Conservation (phyloP, 305 asterid species). For the Plantago lanceolata region DNA sequence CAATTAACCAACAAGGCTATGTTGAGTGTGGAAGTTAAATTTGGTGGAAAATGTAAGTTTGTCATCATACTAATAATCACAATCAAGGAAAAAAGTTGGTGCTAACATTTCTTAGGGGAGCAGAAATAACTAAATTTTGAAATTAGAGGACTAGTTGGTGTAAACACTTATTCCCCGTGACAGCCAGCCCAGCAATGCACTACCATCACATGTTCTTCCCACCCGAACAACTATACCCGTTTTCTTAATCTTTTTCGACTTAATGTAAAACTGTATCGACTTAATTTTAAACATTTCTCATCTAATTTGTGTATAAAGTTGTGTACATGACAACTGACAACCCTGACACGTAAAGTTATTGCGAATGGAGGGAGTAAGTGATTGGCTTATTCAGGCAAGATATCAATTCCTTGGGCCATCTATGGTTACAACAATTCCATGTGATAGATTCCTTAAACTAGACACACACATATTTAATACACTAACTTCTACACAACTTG, state of each 20-base stretch:
- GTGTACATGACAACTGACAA: too few species aligned
- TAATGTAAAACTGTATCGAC: too few species aligned
- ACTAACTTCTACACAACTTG: not conserved
- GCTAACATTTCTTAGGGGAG: conserved; percentile 7
- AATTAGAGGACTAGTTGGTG: conserved; percentile 14
- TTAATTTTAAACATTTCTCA: too few species aligned
- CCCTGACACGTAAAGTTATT: too few species aligned
- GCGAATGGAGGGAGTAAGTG: too few species aligned
- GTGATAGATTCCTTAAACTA: conserved; percentile 13
- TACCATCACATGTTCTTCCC: conserved; percentile 2
- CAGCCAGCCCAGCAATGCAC: not conserved
- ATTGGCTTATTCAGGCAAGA: too few species aligned
- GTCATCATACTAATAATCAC: not conserved
- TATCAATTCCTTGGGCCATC: conserved; percentile 1
- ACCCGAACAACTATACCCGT: too few species aligned
- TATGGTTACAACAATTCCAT: conserved; percentile 5
- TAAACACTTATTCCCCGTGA: not conserved
- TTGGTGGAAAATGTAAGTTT: not conserved
- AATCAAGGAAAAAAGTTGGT: not conserved
- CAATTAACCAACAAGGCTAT: not conserved
- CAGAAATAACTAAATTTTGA: conserved; percentile 11
- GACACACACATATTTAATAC: conserved; percentile 11
- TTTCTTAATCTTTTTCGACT: too few species aligned
- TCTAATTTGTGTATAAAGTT: too few species aligned
- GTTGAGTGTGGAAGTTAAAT: not conserved